Evolutionary conservation across 2,329 filamentous ascomycete species (phyloP), one percentile per base, ranked within the genome.

Genomic region (Colletotrichum scovillei): DNA sequence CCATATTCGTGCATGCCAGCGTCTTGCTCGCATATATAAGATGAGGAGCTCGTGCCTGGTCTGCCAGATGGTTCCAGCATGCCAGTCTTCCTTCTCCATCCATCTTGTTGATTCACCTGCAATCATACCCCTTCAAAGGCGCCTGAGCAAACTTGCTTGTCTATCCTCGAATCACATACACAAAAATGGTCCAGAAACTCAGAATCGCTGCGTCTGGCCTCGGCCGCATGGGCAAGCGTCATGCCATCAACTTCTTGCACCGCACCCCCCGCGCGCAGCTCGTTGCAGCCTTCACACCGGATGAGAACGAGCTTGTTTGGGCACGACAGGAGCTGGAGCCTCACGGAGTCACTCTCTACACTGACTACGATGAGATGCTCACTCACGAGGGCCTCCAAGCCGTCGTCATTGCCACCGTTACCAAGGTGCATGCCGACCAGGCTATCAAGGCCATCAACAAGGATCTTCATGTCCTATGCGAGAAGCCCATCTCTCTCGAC

Each of bases 401-500:
- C 14, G 83, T 88, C 0, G 81, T 85, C 12, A 79, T 85, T 30
- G 79, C 80, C 8, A 82, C 80, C 67, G 76, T 85, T 1, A 88
- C 87, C 19, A 88, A 88, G 2, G 88, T 86, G 16, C 90, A 92
- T 75, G 89, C 89, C 0, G 84, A 89, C 74, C 87, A 91, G 75
- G 85, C 89, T 1, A 88, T 90, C 76, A 85, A 86, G 75, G 88
- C 88, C 14, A 90, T 91, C 64, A 79, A 88, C 65, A 84, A 83
- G 19, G 84, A 86, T 60, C 84, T 87, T 75, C 89, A 91, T 76
- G 88, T 91, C 0, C 79, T 91, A 22, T 90, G 88, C 77, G 89
- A 91, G 82, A 91, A 91, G 82, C 89, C 89, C 1, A 78, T 90
- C 42, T 88, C 86, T 53, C 92, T 90, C 0, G 88, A 84, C 71